Evolutionary conservation across 768 basidiomycete genomes (phyloP).

Genomic region (Cytidiella melzeri): DNA sequence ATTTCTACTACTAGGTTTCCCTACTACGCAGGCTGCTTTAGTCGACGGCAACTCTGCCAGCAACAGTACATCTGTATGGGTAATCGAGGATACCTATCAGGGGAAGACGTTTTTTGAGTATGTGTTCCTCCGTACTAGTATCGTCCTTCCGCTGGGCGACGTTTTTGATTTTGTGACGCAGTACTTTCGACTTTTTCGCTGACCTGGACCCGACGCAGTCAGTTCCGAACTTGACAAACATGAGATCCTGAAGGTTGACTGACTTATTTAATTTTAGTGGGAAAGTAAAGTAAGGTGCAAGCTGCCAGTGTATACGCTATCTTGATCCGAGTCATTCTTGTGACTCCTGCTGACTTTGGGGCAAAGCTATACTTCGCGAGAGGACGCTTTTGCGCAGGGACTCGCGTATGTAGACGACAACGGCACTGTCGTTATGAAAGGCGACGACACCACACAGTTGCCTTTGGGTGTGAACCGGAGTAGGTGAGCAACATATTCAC

Average conservation of each 20-base stretch:
- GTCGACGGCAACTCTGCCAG: slow-evolving; percentile 30
- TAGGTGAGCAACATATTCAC: no score
- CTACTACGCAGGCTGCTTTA: no score
- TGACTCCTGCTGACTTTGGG: slow-evolving; percentile 3
- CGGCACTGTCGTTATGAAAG: slow-evolving; percentile 68
- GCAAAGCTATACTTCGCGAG: slow-evolving; percentile 54
- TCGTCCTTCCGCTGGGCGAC: no score
- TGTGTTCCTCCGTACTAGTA: slow-evolving; percentile 22
- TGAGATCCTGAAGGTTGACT: slow-evolving; percentile 15
- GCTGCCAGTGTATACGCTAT: no score
- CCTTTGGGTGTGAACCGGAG: slow-evolving; percentile 46
- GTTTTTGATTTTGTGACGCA: slow-evolving; percentile 19
- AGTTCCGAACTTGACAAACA: slow-evolving; percentile 16
- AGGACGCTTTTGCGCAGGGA: slow-evolving; percentile 43
- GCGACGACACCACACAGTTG: slow-evolving; percentile 60
- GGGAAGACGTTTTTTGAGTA: slow-evolving; percentile 70
- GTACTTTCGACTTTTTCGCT: slow-evolving; percentile 56
- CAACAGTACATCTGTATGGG: slow-evolving; percentile 56
- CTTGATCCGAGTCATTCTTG: not conserved
- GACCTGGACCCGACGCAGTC: slow-evolving; percentile 65
- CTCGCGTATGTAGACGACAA: slow-evolving; percentile 54
- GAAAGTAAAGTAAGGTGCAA: slow-evolving; percentile 65
- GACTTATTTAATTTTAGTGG: no score
- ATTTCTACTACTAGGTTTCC: no score
- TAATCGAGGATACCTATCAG: slow-evolving; percentile 59